Base-by-base conservation (phyloP, 495 filamentous ascomycete species). In the Xylaria scruposa region DNA sequence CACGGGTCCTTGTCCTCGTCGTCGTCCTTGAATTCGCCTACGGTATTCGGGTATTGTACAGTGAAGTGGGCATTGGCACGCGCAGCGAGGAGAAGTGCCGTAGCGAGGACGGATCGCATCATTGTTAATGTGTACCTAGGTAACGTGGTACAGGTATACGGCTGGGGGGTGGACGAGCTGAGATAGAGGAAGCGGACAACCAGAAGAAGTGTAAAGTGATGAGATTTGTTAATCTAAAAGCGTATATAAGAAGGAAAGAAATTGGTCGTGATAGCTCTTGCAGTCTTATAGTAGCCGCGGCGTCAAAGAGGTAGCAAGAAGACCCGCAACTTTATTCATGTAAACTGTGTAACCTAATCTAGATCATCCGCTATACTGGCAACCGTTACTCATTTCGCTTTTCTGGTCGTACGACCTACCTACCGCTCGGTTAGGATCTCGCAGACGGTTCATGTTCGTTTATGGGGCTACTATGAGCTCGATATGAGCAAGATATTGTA, bases 21-120 rank as follows among this genome's bases (percentile, higher is more conserved):
- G n/a, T 77, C 72, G 36, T 88, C 86, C 42, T 83, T 72, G 76
- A 88, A 87, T 4, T 53, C 47, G 40, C 85, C 85, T 51, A 87
- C 80, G 21, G 81, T 75, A 0, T 76, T 38, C 6, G 87, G 87
- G 61, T 79, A 78, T 65, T 80, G 70, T 54, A 89, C 76, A 10
- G 78, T 72, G 76, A 87, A 88, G 77, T 88, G 86, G 63, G 83
- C 86, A 19, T 74, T 77, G 51, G 79, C 51, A 44, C 79, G 71
- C 19, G 79, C 74, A 40, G 51, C 62, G 24, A 71, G 3, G 47
- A 84, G 73, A 56, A 84, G 78, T 67, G 80, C 65, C 69, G 75
- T 40, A 1, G 77, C 58, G 8, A 56, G 2, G 21, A 73, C 17
- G 26, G 73, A 51, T 12, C 40, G 13, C 53, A 53, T 42, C 76